Percentiles rank a stretch among this genome's conserved stretches.
Evolutionary conservation across 805 yeast genomes (phyloP).

Genomic region (Kodamaea laetipori): DNA sequence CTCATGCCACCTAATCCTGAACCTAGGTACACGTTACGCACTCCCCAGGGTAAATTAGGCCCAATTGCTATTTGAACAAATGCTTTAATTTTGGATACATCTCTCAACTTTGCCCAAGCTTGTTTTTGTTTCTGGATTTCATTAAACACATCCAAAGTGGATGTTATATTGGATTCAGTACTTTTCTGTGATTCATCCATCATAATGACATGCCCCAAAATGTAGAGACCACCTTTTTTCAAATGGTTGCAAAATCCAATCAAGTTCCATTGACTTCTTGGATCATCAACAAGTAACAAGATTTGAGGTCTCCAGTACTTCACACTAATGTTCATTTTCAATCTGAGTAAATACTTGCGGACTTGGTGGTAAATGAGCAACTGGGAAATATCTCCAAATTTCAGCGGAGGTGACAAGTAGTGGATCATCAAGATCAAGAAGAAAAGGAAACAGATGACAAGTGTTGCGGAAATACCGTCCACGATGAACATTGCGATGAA

Average conservation of each 20-base stretch:
- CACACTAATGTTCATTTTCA: conserved; percentile 84
- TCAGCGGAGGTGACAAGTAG: conserved; percentile 89
- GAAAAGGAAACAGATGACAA: conserved; percentile 65
- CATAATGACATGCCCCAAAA: conserved; percentile 88
- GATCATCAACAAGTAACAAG: conserved; percentile 83
- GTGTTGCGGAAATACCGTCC: conserved; percentile 85
- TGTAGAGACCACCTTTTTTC: conserved; percentile 92
- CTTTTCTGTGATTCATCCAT: conserved; percentile 41
- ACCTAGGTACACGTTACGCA: conserved; percentile 85
- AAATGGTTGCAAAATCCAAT: conserved; percentile 91
- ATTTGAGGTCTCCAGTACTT: conserved; percentile 99
- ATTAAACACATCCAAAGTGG: conserved; percentile 48
- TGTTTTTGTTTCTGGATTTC: conserved; percentile 72
- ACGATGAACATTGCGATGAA: conserved; percentile 89
- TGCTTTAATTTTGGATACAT: conserved; percentile 77
- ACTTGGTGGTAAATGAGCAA: conserved; percentile 95
- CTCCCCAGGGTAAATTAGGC: conserved; percentile 91
- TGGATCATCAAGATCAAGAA: conserved; percentile 78
- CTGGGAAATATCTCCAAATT: conserved; percentile 98
- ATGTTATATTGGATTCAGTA: conserved; percentile 24
- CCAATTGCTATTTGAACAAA: conserved; percentile 92
- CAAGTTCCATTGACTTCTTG: conserved; percentile 87
- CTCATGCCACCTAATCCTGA: conserved; percentile 99
- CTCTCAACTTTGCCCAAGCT: conserved; percentile 86
- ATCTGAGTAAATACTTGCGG: conserved; percentile 78